phyloP scores from a whole-genome alignment of 2,329 filamentous ascomycete species.

The Capronia americana region DNA sequence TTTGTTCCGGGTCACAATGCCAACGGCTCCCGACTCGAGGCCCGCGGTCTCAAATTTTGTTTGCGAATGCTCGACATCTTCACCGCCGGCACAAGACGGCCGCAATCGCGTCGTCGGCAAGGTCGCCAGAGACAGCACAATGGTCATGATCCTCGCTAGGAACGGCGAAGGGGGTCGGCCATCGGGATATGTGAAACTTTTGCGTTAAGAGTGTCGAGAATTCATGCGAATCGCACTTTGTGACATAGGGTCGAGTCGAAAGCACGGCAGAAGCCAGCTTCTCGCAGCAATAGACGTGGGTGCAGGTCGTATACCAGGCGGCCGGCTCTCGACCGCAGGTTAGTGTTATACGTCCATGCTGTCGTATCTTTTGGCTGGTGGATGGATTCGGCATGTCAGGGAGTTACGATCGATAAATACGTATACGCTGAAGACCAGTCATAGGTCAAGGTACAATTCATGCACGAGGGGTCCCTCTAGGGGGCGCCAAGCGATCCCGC shows the following conservation, averaged over 20 bases:
- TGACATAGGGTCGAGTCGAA: too few relatives aligned
- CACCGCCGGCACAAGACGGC: constrained; percentile 20
- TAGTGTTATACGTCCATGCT: background rate
- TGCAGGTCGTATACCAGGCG: background rate
- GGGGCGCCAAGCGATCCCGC: background rate
- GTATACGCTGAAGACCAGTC: background rate
- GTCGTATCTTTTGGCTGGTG: background rate
- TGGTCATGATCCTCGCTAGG: constrained; percentile 28
- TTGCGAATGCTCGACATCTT: constrained; percentile 5
- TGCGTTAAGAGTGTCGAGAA: background rate
- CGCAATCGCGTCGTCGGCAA: constrained; percentile 25
- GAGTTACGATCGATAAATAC: background rate
- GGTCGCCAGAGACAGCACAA: constrained; percentile 30
- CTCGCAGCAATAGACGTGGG: too few relatives aligned
- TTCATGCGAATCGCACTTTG: too few relatives aligned
- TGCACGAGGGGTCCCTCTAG: too few relatives aligned
- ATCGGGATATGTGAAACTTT: constrained; percentile 15
- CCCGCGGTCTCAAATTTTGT: background rate
- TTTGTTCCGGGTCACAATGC: constrained; percentile 1
- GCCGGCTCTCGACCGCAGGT: too few relatives aligned
- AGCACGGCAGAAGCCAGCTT: too few relatives aligned
- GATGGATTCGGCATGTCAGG: background rate
- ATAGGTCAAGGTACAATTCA: too few relatives aligned
- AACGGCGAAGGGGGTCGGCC: constrained; percentile 11
- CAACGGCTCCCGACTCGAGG: too few relatives aligned